Base-by-base conservation (phyloP, 805 yeast genomes). In the Alloascoidea hylecoeti region DNA sequence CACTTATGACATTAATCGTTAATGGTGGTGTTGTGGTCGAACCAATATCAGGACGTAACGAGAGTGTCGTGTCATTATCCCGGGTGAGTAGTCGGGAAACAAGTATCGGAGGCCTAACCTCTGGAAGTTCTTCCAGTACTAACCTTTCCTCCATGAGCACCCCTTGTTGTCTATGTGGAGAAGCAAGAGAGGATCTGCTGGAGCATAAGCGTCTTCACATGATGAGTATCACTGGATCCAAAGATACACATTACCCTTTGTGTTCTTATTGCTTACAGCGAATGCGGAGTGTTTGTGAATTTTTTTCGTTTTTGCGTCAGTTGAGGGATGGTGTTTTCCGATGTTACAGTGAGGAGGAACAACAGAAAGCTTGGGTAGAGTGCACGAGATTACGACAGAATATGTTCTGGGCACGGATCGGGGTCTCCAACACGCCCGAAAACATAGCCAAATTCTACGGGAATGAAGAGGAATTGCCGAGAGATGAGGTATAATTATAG, bases 161-260 rank as follows among this genome's bases (percentile, higher is more conserved):
- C 2, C 74, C 86, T 3, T 89, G 97, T 58, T 66, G 86, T 3
- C 63, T 89, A 34, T 89, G 97, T 61, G 92, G 88, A 4, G 96
- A 88, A 55, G 52, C 58, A 9, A 66, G 94, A 42, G 68, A 70
- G 49, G 84, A 76, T 48, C 66, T 72, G 39, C 62, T 82, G 42
- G 81, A 78, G 46, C 86, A 83, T 56, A 78, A 89, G 2, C 70
- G 97, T 44, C 57, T 84, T 44, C 82, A 86, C 52, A 68, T 70
- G 39, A 60, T 88, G 50, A 77, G 75, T 44, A 59, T 70, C n/a
- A 9, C n/a, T 9, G 30, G 9, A n/a, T 23, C 30, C 30, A 9
- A 9, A 23, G 30, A 23, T 23, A 9, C 30, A 23, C 9, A 23
- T 23, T 79, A 79, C 49, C 81, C 94, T 13, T 61, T 88, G 19